Percentiles rank a stretch among this genome's conserved stretches.
Conservation (phyloP, 2,329 filamentous ascomycete genomes). For the Arthrobotrys conoides region DNA sequence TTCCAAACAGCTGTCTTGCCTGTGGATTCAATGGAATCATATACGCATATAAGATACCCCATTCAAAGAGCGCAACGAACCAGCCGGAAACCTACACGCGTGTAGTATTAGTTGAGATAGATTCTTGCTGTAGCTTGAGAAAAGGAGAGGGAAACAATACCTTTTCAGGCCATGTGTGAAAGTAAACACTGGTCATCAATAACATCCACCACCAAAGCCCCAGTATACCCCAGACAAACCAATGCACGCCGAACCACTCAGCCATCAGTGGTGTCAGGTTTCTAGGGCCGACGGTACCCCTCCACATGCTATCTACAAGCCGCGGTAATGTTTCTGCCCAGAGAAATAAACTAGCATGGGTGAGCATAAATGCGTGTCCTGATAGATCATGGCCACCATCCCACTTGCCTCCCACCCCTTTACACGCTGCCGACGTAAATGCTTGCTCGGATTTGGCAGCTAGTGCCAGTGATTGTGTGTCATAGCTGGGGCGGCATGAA, state of each 20-base stretch:
- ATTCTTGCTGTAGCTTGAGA: not conserved
- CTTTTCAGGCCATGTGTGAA: constrained; percentile 99
- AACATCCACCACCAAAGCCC: constrained; percentile 92
- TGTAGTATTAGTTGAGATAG: not conserved
- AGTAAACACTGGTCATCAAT: constrained; percentile 98
- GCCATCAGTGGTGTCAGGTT: constrained; percentile 72
- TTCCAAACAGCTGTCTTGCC: constrained; percentile 44
- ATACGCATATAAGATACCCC: constrained; percentile 62
- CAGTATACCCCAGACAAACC: constrained; percentile 73
- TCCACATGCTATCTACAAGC: constrained; percentile 56
- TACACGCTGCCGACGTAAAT: constrained; percentile 84
- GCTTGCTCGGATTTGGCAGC: constrained; percentile 70
- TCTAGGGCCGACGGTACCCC: constrained; percentile 68
- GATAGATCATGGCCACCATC: constrained; percentile 95
- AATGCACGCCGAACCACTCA: constrained; percentile 66
- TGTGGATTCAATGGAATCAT: constrained; percentile 50
- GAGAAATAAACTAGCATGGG: constrained; percentile 84
- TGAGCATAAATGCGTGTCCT: constrained; percentile 93
- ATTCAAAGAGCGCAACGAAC: constrained; percentile 62
- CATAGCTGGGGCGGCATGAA: constrained; percentile 77
- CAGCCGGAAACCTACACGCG: constrained; percentile 62
- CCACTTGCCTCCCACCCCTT: constrained; percentile 85
- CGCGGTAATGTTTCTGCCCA: constrained; percentile 79
- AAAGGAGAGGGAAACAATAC: constrained; percentile 68
- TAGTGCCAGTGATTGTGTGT: constrained; percentile 64